Evolutionary conservation across 768 basidiomycete species (phyloP), one percentile per base, ranked within the genome.

Genomic region (Hydnomerulius pinastri): DNA sequence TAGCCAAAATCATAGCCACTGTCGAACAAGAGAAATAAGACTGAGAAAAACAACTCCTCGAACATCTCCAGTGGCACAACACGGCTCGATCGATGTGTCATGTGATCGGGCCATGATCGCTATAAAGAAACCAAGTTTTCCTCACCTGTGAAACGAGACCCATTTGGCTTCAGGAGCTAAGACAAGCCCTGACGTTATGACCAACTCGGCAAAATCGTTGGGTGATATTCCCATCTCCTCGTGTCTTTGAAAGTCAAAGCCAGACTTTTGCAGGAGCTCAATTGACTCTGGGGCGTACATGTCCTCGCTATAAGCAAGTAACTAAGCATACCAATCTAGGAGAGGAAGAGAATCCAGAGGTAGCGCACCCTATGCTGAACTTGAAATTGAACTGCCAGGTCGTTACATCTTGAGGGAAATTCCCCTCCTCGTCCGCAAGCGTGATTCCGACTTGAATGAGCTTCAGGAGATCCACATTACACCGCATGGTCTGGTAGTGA

Each of bases 361-460:
- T 15, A 11, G 75, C 87, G 58, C 64, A 94, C 96, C 81, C 81
- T 54, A 94, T 73, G 69, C 82, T 90, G 71, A 98, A 99, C 64
- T 81, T 82, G 76, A 99, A 98, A 70, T 99, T 99, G 75, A 99
- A 99, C 70, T 99, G 97, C 97, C 97, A 99, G 46, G 95, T 97
- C 25, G 90, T 89, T 29, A 87, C 82, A 46, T 96, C 95, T 59
- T 85, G 85, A 10, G 95, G 92, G 50, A 86, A 85, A 64, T 94
- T 87, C 4, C 97, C 97, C 27, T 97, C 83, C 67, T 95, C 93
- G 68, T 98, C 93, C 33, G 91, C 87, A 24, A 99, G 76, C 6
- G 97, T 97, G 57, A 99, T 81, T 5, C 97, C 97, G 53, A 98
- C 85, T 73, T 99, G 97, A 43, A 99, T 98, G 72, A 98, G 90